phyloP scores from a whole-genome alignment of 2,329 filamentous ascomycete species.

The Ophiostoma piceae region DNA sequence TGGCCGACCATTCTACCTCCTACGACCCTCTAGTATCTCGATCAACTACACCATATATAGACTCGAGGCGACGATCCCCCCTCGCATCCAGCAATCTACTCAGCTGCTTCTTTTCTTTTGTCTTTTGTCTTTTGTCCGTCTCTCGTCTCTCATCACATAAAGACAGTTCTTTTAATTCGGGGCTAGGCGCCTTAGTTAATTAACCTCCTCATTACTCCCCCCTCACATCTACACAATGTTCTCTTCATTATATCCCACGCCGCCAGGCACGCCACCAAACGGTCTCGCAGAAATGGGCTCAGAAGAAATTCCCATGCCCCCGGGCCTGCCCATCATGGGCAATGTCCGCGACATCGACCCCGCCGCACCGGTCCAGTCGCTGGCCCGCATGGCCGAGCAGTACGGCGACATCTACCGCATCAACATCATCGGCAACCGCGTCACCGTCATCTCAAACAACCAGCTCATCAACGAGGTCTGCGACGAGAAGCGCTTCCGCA shows the following conservation, averaged over 20 bases:
- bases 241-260: background rate
- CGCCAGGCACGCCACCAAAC: conserved; percentile 9
- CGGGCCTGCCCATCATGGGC: conserved; percentile 27
- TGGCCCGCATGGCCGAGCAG: conserved; percentile 24
- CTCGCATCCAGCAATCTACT: background rate
- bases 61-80: background rate
- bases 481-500: conserved; percentile 28
- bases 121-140: background rate
- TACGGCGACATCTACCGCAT: conserved; percentile 27
- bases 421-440: conserved; percentile 9
- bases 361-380: conserved; percentile 23
- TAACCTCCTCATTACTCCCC: background rate
- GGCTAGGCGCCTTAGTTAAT: background rate
- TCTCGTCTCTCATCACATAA: background rate
- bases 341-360: conserved; percentile 27
- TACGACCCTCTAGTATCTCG: background rate
- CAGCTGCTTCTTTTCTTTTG: background rate
- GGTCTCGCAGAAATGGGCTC: conserved; percentile 11
- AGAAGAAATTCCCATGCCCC: conserved; percentile 32
- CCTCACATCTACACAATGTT: conserved; percentile 9
- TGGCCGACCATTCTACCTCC: background rate
- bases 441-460: conserved; percentile 25
- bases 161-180: background rate
- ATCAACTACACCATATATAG: background rate
- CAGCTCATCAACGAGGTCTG: conserved; percentile 28